phyloP scores from a whole-genome alignment of 768 basidiomycete species.

The Hydnum rufescens region DNA sequence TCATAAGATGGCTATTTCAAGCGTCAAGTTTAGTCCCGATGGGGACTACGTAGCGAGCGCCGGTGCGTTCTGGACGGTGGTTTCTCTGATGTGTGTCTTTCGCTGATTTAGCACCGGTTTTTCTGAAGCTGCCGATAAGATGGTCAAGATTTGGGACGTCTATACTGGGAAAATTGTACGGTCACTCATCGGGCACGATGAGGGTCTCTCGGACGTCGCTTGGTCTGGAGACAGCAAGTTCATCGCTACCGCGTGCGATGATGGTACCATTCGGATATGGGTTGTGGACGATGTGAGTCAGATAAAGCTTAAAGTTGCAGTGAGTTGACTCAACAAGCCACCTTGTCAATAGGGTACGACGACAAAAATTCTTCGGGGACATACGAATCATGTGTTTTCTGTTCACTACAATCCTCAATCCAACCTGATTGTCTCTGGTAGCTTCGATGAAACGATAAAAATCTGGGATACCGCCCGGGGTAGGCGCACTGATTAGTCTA shows the following conservation, averaged over 20 bases:
- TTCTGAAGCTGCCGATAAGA: constrained; percentile 62
- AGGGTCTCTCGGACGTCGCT: constrained; percentile 78
- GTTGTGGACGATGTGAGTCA: constrained; percentile 47
- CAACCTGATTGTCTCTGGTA: constrained; percentile 81
- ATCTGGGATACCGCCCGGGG: constrained; percentile 94
- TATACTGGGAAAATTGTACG: constrained; percentile 51
- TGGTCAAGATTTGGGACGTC: constrained; percentile 63
- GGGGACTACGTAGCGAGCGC: constrained; percentile 65
- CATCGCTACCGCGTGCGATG: constrained; percentile 85
- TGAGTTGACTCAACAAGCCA: constrained; percentile 14
- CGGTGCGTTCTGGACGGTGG: constrained; percentile 34
- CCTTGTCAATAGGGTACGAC: constrained; percentile 22
- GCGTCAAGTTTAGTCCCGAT: constrained; percentile 76
- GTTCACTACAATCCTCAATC: constrained; percentile 81
- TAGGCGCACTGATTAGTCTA: constrained; percentile 17
- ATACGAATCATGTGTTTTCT: constrained; percentile 90
- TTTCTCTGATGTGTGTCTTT: constrained; percentile 14
- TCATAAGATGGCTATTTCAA: constrained; percentile 66
- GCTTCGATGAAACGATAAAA: constrained; percentile 87
- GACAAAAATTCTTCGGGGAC: constrained; percentile 53
- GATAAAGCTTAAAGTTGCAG: too few species aligned
- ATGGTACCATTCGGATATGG: constrained; percentile 79
- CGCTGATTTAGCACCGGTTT: constrained; percentile 12
- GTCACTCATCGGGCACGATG: constrained; percentile 52
- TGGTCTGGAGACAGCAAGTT: constrained; percentile 72